A percentile compares a stretch with the other conserved stretches of the same genome.
Conservation (phyloP, 805 yeast species). For the Debaryomyces prosopidis region DNA sequence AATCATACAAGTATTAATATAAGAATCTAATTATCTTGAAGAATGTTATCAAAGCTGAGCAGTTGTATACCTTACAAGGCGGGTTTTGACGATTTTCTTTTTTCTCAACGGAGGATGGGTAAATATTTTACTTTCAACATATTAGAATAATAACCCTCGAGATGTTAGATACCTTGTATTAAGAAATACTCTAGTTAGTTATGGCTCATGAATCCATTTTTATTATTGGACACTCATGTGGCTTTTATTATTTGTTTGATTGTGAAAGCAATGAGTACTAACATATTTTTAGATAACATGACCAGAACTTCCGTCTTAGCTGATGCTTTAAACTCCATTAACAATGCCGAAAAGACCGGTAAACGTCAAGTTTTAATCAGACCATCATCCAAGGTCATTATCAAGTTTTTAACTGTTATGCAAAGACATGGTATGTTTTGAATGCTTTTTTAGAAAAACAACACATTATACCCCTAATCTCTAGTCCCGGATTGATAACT, state of each 20-base stretch:
- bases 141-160: conserved; percentile 14
- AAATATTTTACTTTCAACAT: conserved; percentile 15
- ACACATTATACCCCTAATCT: conserved; percentile 1
- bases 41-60: conserved; percentile 7
- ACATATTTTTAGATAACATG: conserved; percentile 51
- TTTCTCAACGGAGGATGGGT: conserved; percentile 5
- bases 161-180: conserved; percentile 27
- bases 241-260: conserved; percentile 13
- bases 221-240: conserved; percentile 40
- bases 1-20: conserved; percentile 3
- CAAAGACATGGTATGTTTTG: conserved; percentile 70
- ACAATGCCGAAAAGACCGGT: conserved; percentile 99
- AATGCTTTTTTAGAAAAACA: background rate
- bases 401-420: conserved; percentile 94
- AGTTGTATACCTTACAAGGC: background rate
- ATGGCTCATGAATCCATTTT: conserved; percentile 35
- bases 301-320: conserved; percentile 98
- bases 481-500: conserved; percentile 93
- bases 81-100: conserved; percentile 6
- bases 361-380: conserved; percentile 97
- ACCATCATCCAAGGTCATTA: conserved; percentile 97
- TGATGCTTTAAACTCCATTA: conserved; percentile 96
- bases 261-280: conserved; percentile 6
- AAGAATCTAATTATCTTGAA: conserved; percentile 21
- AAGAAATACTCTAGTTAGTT: background rate